A percentile compares a stretch with the other conserved stretches of the same genome.
phyloP scores from a whole-genome alignment of 2,329 filamentous ascomycete species.

The Podosphaera aphanis region DNA sequence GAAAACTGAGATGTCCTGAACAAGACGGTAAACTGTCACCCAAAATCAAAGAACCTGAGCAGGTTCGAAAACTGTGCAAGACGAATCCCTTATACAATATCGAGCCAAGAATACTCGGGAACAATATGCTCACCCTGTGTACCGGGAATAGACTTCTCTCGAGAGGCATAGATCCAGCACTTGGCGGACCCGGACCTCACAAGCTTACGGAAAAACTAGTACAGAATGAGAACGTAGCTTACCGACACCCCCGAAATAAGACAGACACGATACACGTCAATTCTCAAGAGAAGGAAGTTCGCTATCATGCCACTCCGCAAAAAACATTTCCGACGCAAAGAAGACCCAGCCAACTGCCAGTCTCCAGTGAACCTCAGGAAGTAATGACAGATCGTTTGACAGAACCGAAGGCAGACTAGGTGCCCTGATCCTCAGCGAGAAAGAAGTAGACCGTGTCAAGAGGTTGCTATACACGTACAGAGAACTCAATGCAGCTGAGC shows the following conservation, averaged over 20 bases:
- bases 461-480: slow-evolving; percentile 1
- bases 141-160: background rate
- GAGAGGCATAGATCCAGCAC: background rate
- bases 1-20: background rate
- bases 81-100: background rate
- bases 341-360: no score
- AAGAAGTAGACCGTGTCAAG: background rate
- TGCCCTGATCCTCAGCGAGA: background rate
- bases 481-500: slow-evolving; percentile 1
- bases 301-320: no score
- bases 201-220: background rate
- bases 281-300: no score
- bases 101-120: background rate
- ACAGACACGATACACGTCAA: no score
- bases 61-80: background rate
- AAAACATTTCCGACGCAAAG: no score
- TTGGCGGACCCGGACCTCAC: background rate
- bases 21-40: background rate
- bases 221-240: no score
- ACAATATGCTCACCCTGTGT: background rate
- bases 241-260: no score
- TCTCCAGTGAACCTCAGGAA: background rate
- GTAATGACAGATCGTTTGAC: background rate
- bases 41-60: background rate
- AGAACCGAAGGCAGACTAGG: background rate